A percentile compares a stretch with the other conserved stretches of the same genome.
Conservation (phyloP, 305 asterid genomes). For the Fraxinus dipetala region DNA sequence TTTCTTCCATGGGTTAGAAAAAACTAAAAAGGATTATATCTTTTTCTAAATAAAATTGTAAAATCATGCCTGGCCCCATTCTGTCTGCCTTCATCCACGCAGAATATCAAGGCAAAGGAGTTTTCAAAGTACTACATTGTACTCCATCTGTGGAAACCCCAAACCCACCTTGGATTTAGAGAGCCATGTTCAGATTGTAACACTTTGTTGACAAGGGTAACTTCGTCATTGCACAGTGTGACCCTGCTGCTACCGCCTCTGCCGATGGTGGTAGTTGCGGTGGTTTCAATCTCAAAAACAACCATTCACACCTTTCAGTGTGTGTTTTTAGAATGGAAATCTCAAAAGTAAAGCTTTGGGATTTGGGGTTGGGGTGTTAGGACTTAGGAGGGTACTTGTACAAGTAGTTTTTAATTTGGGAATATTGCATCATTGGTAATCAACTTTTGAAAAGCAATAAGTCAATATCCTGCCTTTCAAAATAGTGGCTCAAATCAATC, state of each 20-base stretch:
- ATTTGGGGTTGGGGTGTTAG: no score
- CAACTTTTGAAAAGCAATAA: no score
- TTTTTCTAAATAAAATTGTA: conserved; percentile 13
- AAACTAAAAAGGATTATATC: neutral
- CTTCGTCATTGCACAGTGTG: conserved; percentile 34
- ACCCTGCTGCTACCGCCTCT: conserved; percentile 1
- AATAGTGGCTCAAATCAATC: no score
- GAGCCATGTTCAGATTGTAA: conserved; percentile 29
- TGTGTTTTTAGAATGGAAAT: neutral
- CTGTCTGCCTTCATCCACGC: conserved; percentile 77
- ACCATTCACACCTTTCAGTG: neutral
- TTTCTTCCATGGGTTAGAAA: conserved; percentile 22
- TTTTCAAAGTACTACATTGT: conserved; percentile 41
- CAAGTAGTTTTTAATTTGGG: no score
- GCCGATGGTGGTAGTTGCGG: neutral
- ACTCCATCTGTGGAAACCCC: conserved; percentile 41
- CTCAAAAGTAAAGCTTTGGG: neutral
- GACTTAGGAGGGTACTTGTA: no score
- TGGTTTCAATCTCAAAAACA: neutral
- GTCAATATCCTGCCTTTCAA: no score
- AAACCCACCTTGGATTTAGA: conserved; percentile 39
- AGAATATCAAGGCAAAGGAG: conserved; percentile 23
- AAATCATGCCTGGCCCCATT: conserved; percentile 77
- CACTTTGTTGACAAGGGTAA: conserved; percentile 43
- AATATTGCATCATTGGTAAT: no score